Evolutionary conservation across 148 eudicot genomes (phyloP).

Genomic region (Pouteria glomerata): DNA sequence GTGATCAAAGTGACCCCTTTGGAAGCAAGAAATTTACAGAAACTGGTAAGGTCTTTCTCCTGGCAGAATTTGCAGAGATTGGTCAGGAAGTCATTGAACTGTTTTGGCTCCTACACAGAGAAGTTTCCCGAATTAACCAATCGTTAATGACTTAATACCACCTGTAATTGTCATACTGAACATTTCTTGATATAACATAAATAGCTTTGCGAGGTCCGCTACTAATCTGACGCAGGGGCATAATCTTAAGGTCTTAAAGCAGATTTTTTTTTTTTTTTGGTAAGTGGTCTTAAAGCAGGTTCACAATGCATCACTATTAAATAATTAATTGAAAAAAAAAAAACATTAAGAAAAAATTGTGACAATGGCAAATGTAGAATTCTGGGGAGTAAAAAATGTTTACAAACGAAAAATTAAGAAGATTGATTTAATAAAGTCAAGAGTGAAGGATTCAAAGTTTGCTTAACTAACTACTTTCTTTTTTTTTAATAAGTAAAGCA

Average conservation of each 20-base stretch:
- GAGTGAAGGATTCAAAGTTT: not conserved
- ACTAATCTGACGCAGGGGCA: not conserved
- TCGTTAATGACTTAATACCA: not conserved
- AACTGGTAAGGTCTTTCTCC: constrained; percentile 46
- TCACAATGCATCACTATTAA: too few species aligned
- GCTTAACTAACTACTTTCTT: not conserved
- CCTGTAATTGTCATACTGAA: not conserved
- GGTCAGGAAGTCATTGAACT: constrained; percentile 63
- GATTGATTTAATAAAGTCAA: too few species aligned
- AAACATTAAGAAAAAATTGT: too few species aligned
- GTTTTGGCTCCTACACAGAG: constrained; percentile 64
- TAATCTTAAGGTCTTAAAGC: not conserved
- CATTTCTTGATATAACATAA: not conserved
- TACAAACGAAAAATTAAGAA: too few species aligned
- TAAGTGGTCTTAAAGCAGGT: too few species aligned
- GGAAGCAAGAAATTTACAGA: constrained; percentile 52
- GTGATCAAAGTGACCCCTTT: constrained; percentile 62
- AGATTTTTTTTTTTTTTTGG: not conserved
- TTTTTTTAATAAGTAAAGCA: not conserved
- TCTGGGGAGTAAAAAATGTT: too few species aligned
- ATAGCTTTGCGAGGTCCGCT: not conserved
- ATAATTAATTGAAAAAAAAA: too few species aligned
- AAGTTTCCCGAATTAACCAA: not conserved
- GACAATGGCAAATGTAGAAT: too few species aligned
- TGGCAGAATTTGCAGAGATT: constrained; percentile 52